Percentiles rank a stretch among this genome's conserved stretches.
Evolutionary conservation across 1,284 basidiomycete species (phyloP).

Genomic region (Xerocomus nothofagi): DNA sequence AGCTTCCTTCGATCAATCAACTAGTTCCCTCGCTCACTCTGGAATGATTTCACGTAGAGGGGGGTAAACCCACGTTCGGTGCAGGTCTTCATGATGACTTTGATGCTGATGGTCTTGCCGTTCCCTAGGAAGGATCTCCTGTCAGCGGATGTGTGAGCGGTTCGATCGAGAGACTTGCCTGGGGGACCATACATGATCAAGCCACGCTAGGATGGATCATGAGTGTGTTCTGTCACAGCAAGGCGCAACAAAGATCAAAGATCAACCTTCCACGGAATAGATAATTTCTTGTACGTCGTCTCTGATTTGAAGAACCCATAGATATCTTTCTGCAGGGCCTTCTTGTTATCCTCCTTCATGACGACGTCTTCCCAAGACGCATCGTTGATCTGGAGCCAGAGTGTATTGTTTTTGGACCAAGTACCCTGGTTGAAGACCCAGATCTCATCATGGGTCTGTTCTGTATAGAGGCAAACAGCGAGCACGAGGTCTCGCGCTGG

Average conservation of each 20-base stretch:
- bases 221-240: not conserved
- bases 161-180: constrained; percentile 39
- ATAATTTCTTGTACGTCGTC: constrained; percentile 65
- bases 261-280: constrained; percentile 79
- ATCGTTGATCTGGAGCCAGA: constrained; percentile 73
- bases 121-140: constrained; percentile 49
- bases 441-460: constrained; percentile 64
- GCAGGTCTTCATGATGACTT: constrained; percentile 71
- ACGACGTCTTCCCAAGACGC: constrained; percentile 76
- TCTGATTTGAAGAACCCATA: constrained; percentile 77
- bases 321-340: constrained; percentile 65
- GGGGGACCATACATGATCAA: constrained; percentile 74
- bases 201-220: constrained; percentile 50
- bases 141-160: constrained; percentile 2
- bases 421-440: constrained; percentile 72
- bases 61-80: constrained; percentile 58
- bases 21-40: constrained; percentile 39
- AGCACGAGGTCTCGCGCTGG: constrained; percentile 55
- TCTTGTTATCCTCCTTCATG: constrained; percentile 71
- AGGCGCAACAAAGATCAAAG: constrained; percentile 9
- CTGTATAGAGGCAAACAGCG: constrained; percentile 49
- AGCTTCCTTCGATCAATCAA: not conserved
- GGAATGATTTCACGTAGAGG: constrained; percentile 78
- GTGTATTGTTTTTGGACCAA: constrained; percentile 61
- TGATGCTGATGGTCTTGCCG: constrained; percentile 82